These are phyloP conservation scores for Zizania latifolia DNA, from an alignment of 176 grass and related monocot genomes.

Conservation along the genomic window DNA sequence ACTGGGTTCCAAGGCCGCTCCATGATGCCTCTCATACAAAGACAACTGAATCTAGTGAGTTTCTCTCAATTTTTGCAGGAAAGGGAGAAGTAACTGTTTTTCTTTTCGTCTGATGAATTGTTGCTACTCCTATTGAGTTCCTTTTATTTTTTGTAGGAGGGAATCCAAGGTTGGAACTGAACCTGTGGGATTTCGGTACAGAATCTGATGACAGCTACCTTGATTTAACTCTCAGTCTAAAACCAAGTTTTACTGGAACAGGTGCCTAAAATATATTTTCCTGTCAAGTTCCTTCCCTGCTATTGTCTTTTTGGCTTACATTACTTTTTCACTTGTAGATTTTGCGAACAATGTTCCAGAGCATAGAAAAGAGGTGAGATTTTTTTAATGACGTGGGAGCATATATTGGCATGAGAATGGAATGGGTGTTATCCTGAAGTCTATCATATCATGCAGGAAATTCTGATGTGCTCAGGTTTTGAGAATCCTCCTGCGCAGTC, in stretches of 20 bases:
- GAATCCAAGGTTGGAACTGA: conserved; percentile 68
- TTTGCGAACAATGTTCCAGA: conserved; percentile 34
- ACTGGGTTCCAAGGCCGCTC: conserved; percentile 45
- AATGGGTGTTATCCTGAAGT: neutral
- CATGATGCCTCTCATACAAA: conserved; percentile 34
- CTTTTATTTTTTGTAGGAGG: conserved; percentile 32
- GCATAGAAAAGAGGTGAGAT: conserved; percentile 45
- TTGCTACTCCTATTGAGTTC: neutral
- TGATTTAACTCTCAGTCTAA: conserved; percentile 80
- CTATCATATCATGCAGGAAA: conserved; percentile 45
- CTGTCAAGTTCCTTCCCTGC: neutral
- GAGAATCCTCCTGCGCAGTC: conserved; percentile 47
- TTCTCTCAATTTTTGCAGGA: neutral
- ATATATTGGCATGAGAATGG: neutral
- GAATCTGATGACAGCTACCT: conserved; percentile 73
- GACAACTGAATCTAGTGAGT: conserved; percentile 45
- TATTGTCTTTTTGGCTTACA: neutral
- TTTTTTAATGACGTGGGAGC: neutral
- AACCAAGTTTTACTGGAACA: conserved; percentile 62
- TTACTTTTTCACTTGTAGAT: conserved; percentile 27
- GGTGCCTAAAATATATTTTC: conserved; percentile 21
- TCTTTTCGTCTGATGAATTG: neutral
- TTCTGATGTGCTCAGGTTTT: conserved; percentile 32
- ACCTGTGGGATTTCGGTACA: conserved; percentile 65
- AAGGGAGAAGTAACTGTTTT: neutral